phyloP scores from a whole-genome alignment of 495 filamentous ascomycete species.

The Monascus purpureus region DNA sequence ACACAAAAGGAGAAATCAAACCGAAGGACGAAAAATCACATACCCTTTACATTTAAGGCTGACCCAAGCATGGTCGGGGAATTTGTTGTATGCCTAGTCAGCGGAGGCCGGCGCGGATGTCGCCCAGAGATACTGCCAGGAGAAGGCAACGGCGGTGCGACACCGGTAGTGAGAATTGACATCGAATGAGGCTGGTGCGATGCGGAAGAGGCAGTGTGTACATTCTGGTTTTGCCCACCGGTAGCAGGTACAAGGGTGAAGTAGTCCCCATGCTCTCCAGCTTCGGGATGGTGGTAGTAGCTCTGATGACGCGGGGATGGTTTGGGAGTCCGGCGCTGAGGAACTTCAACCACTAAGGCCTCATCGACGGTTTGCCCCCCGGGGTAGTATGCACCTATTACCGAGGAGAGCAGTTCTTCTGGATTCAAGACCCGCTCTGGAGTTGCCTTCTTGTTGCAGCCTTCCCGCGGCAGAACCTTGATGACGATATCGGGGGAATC shows the following conservation, averaged over 20 bases:
- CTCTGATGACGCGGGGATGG: conserved; percentile 52
- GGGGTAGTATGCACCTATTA: conserved; percentile 75
- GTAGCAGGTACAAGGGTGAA: conserved; percentile 68
- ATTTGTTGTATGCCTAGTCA: conserved; percentile 59
- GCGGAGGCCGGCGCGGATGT: conserved; percentile 24
- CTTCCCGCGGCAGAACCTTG: conserved; percentile 41
- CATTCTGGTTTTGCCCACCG: conserved; percentile 11
- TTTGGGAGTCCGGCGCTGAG: conserved; percentile 66
- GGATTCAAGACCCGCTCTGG: conserved; percentile 62
- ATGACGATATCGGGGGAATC: conserved; percentile 80
- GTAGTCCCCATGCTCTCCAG: conserved; percentile 71
- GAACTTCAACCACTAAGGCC: conserved; percentile 82
- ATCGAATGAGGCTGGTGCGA: conserved; percentile 41
- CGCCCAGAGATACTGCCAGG: conserved; percentile 50
- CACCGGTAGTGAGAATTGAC: conserved; percentile 63
- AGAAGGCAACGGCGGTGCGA: conserved; percentile 70
- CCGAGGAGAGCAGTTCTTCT: conserved; percentile 68
- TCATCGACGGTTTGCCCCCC: conserved; percentile 84
- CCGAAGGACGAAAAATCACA: conserved; percentile 1
- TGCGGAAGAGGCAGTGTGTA: conserved; percentile 22
- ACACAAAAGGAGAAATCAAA: neutral
- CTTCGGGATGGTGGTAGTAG: conserved; percentile 49
- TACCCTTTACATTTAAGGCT: conserved; percentile 17
- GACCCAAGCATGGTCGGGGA: conserved; percentile 56
- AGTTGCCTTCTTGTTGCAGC: conserved; percentile 29